Percentiles rank a stretch among this genome's conserved stretches.
Evolutionary conservation across 1,284 basidiomycete genomes (phyloP).

Genomic region (Papiliotrema fonsecae): DNA sequence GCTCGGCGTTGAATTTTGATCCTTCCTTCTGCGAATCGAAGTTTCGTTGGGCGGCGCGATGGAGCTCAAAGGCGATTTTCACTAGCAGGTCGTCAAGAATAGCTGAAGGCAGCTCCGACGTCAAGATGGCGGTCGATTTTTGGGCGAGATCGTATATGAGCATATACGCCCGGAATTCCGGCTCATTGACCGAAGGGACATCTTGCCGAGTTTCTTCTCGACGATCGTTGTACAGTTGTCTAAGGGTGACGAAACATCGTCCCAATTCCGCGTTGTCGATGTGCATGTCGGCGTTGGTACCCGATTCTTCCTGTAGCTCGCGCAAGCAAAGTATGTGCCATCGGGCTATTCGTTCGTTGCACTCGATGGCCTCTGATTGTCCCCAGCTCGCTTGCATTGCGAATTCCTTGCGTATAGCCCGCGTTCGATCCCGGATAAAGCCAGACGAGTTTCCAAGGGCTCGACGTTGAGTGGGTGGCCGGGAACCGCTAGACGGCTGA

Average conservation of each 20-base stretch:
- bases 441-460: constrained; percentile 52
- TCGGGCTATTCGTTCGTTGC: constrained; percentile 86
- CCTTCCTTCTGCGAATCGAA: constrained; percentile 57
- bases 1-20: constrained; percentile 51
- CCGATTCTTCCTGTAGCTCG: constrained; percentile 54
- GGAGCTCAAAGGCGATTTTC: constrained; percentile 73
- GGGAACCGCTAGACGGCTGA: constrained; percentile 39
- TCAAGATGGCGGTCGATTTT: constrained; percentile 64
- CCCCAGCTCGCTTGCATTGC: constrained; percentile 85
- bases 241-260: constrained; percentile 67
- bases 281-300: constrained; percentile 42
- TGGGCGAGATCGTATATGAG: constrained; percentile 86
- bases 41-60: constrained; percentile 70
- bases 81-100: constrained; percentile 72
- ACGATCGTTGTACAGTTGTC: constrained; percentile 85
- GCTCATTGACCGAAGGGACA: constrained; percentile 67
- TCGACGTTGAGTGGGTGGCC: constrained; percentile 49
- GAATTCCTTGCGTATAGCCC: constrained; percentile 88
- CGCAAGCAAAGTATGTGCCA: constrained; percentile 89
- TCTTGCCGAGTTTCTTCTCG: constrained; percentile 57
- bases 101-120: constrained; percentile 65
- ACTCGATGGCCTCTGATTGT: constrained; percentile 68
- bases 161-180: constrained; percentile 95
- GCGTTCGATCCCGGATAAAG: constrained; percentile 88
- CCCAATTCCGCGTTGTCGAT: constrained; percentile 42